Percentiles rank a stretch among this genome's conserved stretches.
Conservation (phyloP, 495 filamentous ascomycete species). For the Oidiodendron maius region DNA sequence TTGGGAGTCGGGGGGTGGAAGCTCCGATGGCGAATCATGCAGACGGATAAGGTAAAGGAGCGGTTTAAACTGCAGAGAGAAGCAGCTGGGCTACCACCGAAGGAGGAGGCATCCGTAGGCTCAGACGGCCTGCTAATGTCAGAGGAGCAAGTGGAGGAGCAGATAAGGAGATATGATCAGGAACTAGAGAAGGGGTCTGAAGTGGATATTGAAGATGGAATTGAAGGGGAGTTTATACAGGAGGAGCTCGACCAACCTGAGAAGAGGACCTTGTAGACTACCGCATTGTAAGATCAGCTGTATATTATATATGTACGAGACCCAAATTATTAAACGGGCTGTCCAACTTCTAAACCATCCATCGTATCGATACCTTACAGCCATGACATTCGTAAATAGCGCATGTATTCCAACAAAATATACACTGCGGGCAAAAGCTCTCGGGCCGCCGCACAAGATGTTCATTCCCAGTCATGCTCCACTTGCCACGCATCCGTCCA, state of each 20-base stretch:
- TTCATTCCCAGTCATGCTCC: conserved; percentile 32
- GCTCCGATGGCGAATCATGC: conserved; percentile 60
- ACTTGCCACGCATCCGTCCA: conserved; percentile 45
- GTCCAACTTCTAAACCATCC: too few species aligned
- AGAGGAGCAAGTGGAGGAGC: conserved; percentile 28
- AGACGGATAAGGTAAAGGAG: conserved; percentile 27
- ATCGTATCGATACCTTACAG: too few species aligned
- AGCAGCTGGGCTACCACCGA: conserved; percentile 40
- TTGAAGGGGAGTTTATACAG: conserved; percentile 14
- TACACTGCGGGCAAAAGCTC: too few species aligned
- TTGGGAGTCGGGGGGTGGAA: conserved; percentile 84
- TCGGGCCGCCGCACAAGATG: too few species aligned
- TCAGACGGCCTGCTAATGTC: conserved; percentile 14
- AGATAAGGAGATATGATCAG: conserved; percentile 31
- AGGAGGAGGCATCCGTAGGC: conserved; percentile 17
- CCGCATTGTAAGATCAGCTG: too few species aligned
- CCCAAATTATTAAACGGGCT: too few species aligned
- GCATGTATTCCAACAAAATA: too few species aligned
- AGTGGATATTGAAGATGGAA: conserved; percentile 34
- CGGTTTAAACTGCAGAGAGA: conserved; percentile 1
- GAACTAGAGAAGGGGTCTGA: conserved; percentile 32
- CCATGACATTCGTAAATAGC: too few species aligned
- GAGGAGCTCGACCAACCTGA: too few species aligned
- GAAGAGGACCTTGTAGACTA: too few species aligned
- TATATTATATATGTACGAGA: too few species aligned